These are phyloP conservation scores for Cordyceps javanica DNA, from an alignment of 2,329 filamentous ascomycete genomes.

Conservation along the genomic window DNA sequence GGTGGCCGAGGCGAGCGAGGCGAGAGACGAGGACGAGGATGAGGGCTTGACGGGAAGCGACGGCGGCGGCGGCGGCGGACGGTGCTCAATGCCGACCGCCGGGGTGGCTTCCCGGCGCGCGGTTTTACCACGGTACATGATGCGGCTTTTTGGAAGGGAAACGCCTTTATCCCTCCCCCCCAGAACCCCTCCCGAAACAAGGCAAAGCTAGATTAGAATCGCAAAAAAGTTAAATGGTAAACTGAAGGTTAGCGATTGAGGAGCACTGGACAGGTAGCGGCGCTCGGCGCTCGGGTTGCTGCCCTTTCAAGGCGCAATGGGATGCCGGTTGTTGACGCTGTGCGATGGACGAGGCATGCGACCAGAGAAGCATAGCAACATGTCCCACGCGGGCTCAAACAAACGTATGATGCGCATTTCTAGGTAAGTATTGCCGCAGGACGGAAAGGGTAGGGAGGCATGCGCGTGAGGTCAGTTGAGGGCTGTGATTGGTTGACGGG, in stretches of 20 bases:
- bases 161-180: too few relatives aligned
- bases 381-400: too few relatives aligned
- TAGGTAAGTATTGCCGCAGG: not conserved
- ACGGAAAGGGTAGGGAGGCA: not conserved
- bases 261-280: not conserved
- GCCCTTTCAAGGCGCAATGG: not conserved
- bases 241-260: too few relatives aligned
- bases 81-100: not conserved
- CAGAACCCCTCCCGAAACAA: too few relatives aligned
- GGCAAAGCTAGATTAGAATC: too few relatives aligned
- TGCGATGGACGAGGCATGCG: not conserved
- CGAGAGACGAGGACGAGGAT: not conserved
- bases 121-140: constrained; percentile 2
- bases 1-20: not conserved
- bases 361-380: not conserved
- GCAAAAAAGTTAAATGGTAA: too few relatives aligned
- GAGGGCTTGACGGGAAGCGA: not conserved
- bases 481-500: not conserved
- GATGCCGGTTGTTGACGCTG: not conserved
- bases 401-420: not conserved
- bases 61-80: too few relatives aligned
- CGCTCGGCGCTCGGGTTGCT: not conserved
- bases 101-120: not conserved
- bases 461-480: not conserved
- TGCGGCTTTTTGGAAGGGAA: not conserved